Base-by-base conservation (phyloP, 768 basidiomycete species). In the Psilocybe sp. region DNA sequence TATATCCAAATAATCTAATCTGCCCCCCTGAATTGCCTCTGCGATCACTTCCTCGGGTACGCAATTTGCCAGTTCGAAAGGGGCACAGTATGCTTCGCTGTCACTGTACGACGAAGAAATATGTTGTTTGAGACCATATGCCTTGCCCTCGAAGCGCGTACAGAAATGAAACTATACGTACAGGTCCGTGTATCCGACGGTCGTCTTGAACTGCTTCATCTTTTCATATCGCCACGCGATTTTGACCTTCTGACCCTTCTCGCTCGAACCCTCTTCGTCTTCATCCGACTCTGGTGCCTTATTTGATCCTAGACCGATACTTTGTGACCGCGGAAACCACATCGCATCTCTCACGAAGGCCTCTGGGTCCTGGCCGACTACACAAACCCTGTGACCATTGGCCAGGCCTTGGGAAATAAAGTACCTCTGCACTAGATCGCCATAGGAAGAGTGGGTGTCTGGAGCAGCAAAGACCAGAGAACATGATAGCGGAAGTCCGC, bases 151-250 rank as follows among this genome's bases (percentile, higher is more conserved):
- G 23, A 28, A 28, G 23, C 23, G 7, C 23, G 7, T 28, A 4
- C 4, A 28, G 33, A 23, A 10, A 37, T 41, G 40, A 34, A 54
- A 37, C 18, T 33, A 52, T 51, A 55, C 60, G 31, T 45, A 53
- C 50, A 55, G 42, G 71, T 54, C 34, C 73, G 50, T 44, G 35
- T 43, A 39, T 34, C 58, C 58, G 9, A 93, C 84, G 2, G 91
- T 92, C 4, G 94, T 97, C 70, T 91, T 82, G 65, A 97, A 96
- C 68, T 77, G 85, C 70, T 87, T 90, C 89, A 98, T 89, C 50
- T 85, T 79, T 61, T 92, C 92, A 67, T 99, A 99, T 62, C 97
- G 80, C 91, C 97, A 99, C 28, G 97, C 97, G 59, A 99, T 98
- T 72, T 89, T 96, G 56, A 95, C 88, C 59, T 83, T 84, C 20